A percentile compares a stretch with the other conserved stretches of the same genome.
Evolutionary conservation across 176 grass and related monocot genomes (phyloP).

Genomic region (Coix lacrymajobi): DNA sequence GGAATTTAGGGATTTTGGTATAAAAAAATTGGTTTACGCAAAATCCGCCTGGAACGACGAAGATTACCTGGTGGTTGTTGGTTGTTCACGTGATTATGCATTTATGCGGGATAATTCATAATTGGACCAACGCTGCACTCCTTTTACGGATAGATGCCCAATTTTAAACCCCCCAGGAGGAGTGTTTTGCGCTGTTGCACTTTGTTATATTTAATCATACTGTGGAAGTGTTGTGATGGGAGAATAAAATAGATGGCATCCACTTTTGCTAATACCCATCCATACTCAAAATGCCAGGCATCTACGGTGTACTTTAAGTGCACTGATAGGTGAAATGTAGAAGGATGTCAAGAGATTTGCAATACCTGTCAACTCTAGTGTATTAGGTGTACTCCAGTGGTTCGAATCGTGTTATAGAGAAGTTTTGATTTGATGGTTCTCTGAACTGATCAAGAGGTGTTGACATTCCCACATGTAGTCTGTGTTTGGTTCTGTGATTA

Average conservation of each 20-base stretch:
- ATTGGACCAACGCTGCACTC: neutral
- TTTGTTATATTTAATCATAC: neutral
- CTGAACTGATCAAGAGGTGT: neutral
- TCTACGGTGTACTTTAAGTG: neutral
- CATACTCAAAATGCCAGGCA: neutral
- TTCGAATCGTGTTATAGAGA: neutral
- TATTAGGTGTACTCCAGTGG: neutral
- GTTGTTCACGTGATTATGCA: neutral
- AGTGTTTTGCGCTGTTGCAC: neutral
- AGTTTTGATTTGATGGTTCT: neutral
- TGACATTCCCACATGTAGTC: neutral
- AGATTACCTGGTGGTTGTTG: neutral
- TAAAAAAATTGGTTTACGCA: neutral
- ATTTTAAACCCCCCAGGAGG: neutral
- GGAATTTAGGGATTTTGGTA: neutral
- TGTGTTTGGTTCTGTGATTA: neutral
- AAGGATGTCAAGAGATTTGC: neutral
- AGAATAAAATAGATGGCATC: neutral
- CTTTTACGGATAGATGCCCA: neutral
- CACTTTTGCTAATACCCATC: neutral
- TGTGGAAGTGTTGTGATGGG: neutral
- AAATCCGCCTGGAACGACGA: neutral
- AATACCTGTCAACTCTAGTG: neutral
- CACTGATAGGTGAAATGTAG: constrained; percentile 10
- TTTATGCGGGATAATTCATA: neutral